These are phyloP conservation scores for Dactylellina drechsleri DNA, from an alignment of 2,329 filamentous ascomycete species.

Conservation along the genomic window DNA sequence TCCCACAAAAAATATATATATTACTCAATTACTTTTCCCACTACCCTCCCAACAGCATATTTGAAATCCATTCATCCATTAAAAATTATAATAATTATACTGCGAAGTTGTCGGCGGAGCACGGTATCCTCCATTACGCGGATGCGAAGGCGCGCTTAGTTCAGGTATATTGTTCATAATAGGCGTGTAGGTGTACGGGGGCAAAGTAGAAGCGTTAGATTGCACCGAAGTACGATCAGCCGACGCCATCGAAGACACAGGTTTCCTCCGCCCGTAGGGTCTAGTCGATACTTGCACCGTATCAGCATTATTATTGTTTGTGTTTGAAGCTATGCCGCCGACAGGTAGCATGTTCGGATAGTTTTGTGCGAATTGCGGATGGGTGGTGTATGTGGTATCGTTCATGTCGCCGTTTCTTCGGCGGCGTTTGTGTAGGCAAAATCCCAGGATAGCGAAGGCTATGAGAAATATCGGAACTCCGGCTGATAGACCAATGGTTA, in stretches of 20 bases:
- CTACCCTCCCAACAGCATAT: no score
- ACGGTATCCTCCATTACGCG: no score
- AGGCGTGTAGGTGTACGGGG: background rate
- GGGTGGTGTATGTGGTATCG: background rate
- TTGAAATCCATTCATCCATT: no score
- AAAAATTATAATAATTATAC: no score
- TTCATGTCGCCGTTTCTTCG: background rate
- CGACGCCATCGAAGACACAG: background rate
- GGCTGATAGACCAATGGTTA: conserved; percentile 33
- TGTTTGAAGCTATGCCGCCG: conserved; percentile 6
- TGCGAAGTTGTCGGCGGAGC: no score
- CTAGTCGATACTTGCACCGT: background rate
- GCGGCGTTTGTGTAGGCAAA: conserved; percentile 24
- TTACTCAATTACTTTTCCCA: no score
- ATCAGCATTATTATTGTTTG: background rate
- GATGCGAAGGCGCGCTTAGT: background rate
- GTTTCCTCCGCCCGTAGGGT: background rate
- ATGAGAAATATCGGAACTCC: conserved; percentile 33
- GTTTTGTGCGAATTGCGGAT: background rate
- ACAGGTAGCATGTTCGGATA: background rate
- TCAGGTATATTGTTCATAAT: conserved; percentile 1
- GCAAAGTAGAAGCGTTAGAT: conserved; percentile 3
- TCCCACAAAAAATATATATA: no score
- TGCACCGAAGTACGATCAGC: conserved; percentile 3
- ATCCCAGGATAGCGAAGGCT: conserved; percentile 13